phyloP scores from a whole-genome alignment of 371 early-diverging fungal species.

The Mucor irregularis region DNA sequence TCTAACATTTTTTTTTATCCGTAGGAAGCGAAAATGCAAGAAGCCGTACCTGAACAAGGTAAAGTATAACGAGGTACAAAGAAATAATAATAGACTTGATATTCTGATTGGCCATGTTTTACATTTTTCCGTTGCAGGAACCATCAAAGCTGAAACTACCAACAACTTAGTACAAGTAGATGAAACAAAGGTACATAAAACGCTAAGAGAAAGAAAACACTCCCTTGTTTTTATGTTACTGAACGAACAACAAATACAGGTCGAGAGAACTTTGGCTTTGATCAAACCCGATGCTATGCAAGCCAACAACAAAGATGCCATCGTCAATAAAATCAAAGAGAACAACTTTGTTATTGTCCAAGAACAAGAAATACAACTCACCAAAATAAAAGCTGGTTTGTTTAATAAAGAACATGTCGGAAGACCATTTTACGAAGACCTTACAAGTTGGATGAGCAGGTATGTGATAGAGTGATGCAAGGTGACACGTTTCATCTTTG shows the following conservation, averaged over 20 bases:
- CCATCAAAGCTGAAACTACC: background rate
- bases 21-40: too few species aligned
- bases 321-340: slow-evolving; percentile 54
- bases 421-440: slow-evolving; percentile 67
- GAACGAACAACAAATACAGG: background rate
- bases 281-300: slow-evolving; percentile 42
- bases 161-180: too few species aligned
- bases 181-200: slow-evolving; percentile 5
- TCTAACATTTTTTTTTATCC: too few species aligned
- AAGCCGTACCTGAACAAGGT: slow-evolving; percentile 1
- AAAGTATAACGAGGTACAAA: background rate
- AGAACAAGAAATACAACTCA: slow-evolving; percentile 56
- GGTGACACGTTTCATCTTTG: background rate
- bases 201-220: background rate
- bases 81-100: background rate
- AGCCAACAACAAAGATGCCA: slow-evolving; percentile 51
- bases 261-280: slow-evolving; percentile 26
- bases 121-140: slow-evolving; percentile 2
- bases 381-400: slow-evolving; percentile 47
- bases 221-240: background rate
- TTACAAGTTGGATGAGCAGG: slow-evolving; percentile 76
- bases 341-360: slow-evolving; percentile 63
- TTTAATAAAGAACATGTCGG: slow-evolving; percentile 78
- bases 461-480: slow-evolving; percentile 24
- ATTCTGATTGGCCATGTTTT: slow-evolving; percentile 10